Conservation (phyloP, 768 basidiomycete species). For the Calocybe gangraenosa region DNA sequence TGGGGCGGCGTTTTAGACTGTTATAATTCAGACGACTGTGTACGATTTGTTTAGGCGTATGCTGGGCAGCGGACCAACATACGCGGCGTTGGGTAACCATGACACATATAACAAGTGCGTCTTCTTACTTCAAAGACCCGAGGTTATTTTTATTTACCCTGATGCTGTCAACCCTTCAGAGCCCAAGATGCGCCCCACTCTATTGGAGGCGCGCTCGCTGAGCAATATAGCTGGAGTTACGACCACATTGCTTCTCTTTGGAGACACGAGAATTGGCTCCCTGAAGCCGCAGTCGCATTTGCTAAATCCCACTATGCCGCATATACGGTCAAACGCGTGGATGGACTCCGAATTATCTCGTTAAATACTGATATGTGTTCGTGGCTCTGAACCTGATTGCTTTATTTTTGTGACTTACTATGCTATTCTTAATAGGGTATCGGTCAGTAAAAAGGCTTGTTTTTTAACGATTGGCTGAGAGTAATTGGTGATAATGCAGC, state of each 20-base stretch:
- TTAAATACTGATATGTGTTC: slow-evolving; percentile 75
- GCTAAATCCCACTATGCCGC: slow-evolving; percentile 70
- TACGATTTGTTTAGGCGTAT: slow-evolving; percentile 63
- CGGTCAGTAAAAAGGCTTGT: slow-evolving; percentile 18
- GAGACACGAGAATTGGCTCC: slow-evolving; percentile 69
- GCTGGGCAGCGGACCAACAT: slow-evolving; percentile 67
- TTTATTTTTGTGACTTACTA: slow-evolving; percentile 2
- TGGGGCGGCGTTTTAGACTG: no score
- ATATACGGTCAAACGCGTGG: slow-evolving; percentile 62
- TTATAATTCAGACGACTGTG: slow-evolving; percentile 54
- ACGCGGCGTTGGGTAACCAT: slow-evolving; percentile 74
- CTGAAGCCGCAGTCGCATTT: slow-evolving; percentile 45
- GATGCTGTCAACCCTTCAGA: slow-evolving; percentile 26
- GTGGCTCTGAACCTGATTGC: slow-evolving; percentile 20
- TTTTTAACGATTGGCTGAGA: not conserved
- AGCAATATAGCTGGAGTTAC: slow-evolving; percentile 76
- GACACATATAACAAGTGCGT: slow-evolving; percentile 66
- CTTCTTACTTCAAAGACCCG: not conserved
- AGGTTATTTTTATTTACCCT: not conserved
- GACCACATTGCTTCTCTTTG: slow-evolving; percentile 70
- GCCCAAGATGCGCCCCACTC: slow-evolving; percentile 60
- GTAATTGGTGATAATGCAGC: slow-evolving; percentile 22
- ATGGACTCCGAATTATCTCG: slow-evolving; percentile 68
- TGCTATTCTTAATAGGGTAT: slow-evolving; percentile 28
- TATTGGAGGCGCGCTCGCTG: slow-evolving; percentile 47